Percentiles rank a stretch among this genome's conserved stretches.
phyloP scores from a whole-genome alignment of 345 rosid genomes.

The Geranium rotundifolium region DNA sequence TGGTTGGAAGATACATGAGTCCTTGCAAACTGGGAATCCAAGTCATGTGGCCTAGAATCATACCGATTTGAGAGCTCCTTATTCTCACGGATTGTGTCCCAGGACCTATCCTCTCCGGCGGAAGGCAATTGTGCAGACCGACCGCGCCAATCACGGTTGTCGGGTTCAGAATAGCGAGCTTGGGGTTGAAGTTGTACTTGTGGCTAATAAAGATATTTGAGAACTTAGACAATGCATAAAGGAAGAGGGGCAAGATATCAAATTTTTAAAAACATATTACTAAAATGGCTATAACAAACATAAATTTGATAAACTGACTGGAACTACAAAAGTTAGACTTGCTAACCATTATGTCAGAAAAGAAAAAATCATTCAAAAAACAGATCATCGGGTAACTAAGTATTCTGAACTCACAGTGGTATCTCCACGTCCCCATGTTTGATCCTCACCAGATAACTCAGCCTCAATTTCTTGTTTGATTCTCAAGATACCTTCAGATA shows the following conservation, averaged over 20 bases:
- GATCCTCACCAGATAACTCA: slow-evolving; percentile 70
- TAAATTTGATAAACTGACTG: neutral
- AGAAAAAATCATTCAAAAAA: neutral
- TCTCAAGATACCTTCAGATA: slow-evolving; percentile 55
- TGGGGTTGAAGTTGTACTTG: slow-evolving; percentile 45
- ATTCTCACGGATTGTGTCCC: slow-evolving; percentile 43
- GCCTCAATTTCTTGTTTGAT: slow-evolving; percentile 48
- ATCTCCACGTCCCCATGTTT: slow-evolving; percentile 56
- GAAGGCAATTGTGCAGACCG: slow-evolving; percentile 49
- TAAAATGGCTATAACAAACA: no score
- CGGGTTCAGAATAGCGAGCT: slow-evolving; percentile 63
- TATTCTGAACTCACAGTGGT: slow-evolving; percentile 33
- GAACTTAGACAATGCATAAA: neutral
- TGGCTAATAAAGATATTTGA: neutral
- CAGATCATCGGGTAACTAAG: neutral
- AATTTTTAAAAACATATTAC: no score
- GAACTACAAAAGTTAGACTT: neutral
- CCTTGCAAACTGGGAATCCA: slow-evolving; percentile 33
- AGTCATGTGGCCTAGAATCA: slow-evolving; percentile 38
- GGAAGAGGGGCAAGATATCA: no score
- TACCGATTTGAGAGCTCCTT: slow-evolving; percentile 31
- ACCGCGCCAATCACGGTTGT: slow-evolving; percentile 85
- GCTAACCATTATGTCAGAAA: neutral
- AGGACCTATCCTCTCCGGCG: slow-evolving; percentile 60
- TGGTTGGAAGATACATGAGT: slow-evolving; percentile 40